Evolutionary conservation across 768 basidiomycete species (phyloP).

Genomic region (Boletus vinaceobasis): DNA sequence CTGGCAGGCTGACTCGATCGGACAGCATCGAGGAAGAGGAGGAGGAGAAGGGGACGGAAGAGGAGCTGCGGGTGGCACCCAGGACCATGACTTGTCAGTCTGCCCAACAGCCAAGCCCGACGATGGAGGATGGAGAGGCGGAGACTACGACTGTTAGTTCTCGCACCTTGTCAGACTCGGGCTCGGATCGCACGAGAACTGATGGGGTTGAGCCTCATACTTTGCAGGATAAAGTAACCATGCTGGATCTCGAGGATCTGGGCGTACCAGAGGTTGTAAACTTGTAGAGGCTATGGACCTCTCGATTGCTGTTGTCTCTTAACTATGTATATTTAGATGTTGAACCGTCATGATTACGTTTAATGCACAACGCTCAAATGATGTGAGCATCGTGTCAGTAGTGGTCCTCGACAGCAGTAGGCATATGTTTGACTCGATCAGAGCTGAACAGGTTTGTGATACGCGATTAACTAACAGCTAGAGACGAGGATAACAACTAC

Average conservation of each 20-base stretch:
- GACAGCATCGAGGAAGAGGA: conserved; percentile 33
- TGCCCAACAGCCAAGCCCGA: conserved; percentile 1
- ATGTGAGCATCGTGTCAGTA: no score
- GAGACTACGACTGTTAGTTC: conserved; percentile 23
- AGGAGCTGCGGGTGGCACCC: conserved; percentile 2
- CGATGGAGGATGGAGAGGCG: conserved; percentile 16
- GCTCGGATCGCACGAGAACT: conserved; percentile 26
- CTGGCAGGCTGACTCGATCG: conserved; percentile 26
- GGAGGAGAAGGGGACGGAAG: conserved; percentile 22
- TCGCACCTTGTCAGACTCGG: conserved; percentile 26
- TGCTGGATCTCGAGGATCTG: conserved; percentile 27
- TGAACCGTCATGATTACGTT: neutral
- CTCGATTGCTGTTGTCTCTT: conserved; percentile 4
- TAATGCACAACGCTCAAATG: neutral
- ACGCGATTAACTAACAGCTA: no score
- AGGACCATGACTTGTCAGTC: neutral
- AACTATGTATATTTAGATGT: conserved; percentile 27
- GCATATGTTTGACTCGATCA: no score
- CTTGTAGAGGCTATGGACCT: conserved; percentile 4
- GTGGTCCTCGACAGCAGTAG: no score
- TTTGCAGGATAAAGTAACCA: conserved; percentile 26
- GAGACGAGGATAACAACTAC: no score
- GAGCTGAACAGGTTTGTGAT: no score
- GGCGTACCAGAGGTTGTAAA: conserved; percentile 14
- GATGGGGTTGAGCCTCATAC: conserved; percentile 25